Base-by-base conservation (phyloP, 805 yeast species). In the Blastobotrys peoriensis region DNA sequence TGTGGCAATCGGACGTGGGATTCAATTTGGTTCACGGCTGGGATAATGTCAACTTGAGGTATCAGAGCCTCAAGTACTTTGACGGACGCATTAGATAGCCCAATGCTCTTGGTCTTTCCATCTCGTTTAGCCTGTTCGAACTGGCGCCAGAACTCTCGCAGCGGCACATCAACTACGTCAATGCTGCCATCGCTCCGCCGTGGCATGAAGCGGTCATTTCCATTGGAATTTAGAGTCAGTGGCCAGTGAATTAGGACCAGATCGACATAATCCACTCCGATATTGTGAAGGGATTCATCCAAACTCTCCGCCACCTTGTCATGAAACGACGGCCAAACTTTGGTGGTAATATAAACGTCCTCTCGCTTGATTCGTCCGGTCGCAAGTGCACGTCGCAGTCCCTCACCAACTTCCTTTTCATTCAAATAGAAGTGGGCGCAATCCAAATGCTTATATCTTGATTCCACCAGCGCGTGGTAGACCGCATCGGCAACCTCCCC, bases 1-100 rank as follows among this genome's bases (percentile, higher is more conserved):
- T 83, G 89, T 27, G 86, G 85, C n/a, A n/a, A n/a, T n/a, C n/a
- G n/a, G n/a, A n/a, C 44, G 62, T 85, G 93, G 45, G 78, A 64
- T 66, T 86, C 94, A 46, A 82, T 70, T 67, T 86, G 94, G 64
- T 81, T 78, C 18, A 71, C 76, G 13, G 75, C 86, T 8, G 95
- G 95, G 15, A 69, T 71, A 44, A 84, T n/a, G n/a, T n/a, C n/a
- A n/a, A n/a, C n/a, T n/a, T n/a, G n/a, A n/a, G n/a, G n/a, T 36
- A 83, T 67, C 47, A 86, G 66, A 38, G 63, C 70, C 48, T 73
- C 65, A 49, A 82, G 46, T 3, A 33, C 33, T 22, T n/a, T 27
- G 3, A 22, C 17, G 18, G 33, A 16, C 28, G 27, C 41, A 66
- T 86, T 86, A 30, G 89, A 82, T 35, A 86, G 84, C 54, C 95